Evolutionary conservation across 148 eudicot species (phyloP).

Genomic region (Arctostaphylos glauca): DNA sequence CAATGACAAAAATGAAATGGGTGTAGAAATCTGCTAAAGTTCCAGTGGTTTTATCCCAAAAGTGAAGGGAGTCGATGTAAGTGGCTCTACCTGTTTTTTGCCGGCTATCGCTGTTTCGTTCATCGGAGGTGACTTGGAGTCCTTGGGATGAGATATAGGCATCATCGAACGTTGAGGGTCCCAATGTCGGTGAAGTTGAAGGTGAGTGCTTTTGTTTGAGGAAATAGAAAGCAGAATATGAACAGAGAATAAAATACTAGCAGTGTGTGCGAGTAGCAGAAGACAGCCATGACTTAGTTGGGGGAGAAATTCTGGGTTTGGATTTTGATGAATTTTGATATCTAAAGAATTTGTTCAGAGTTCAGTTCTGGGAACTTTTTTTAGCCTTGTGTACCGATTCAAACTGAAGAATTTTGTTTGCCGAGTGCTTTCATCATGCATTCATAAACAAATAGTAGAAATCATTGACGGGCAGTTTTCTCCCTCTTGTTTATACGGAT

Average conservation of each 20-base stretch:
- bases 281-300: not conserved
- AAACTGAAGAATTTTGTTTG: no score
- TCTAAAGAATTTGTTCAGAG: no score
- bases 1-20: conserved; percentile 27
- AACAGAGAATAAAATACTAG: not conserved
- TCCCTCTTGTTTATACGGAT: no score
- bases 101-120: not conserved
- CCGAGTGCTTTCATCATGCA: no score
- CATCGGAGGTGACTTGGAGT: not conserved
- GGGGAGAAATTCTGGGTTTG: no score
- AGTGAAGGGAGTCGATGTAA: conserved; percentile 19
- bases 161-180: not conserved
- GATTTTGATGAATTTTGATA: no score
- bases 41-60: conserved; percentile 26
- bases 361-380: no score
- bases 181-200: conserved; percentile 4
- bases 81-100: conserved; percentile 18
- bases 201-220: not conserved
- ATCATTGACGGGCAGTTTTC: no score
- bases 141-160: conserved; percentile 12
- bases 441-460: no score
- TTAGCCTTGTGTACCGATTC: no score
- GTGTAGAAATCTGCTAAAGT: conserved; percentile 27
- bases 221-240: not conserved
- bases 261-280: not conserved